Conservation (phyloP, 176 grass and related monocot genomes). For the Carex kokanica region DNA sequence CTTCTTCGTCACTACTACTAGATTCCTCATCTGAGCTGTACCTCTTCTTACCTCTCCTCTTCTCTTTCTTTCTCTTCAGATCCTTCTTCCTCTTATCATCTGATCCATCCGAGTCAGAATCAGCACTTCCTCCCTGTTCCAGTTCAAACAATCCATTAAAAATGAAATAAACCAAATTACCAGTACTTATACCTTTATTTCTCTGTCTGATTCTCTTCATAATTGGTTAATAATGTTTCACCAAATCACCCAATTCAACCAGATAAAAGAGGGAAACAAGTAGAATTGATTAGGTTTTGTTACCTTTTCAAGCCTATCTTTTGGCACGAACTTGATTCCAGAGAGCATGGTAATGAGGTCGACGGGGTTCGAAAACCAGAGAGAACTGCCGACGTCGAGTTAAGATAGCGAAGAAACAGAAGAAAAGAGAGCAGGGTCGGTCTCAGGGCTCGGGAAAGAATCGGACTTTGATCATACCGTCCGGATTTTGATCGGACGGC, state of each 20-base stretch:
- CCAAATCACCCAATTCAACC: background rate
- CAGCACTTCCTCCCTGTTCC: constrained; percentile 16
- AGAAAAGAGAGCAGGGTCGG: no score
- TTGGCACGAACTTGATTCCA: constrained; percentile 51
- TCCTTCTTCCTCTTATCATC: constrained; percentile 20
- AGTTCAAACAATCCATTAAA: background rate
- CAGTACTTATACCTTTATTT: background rate
- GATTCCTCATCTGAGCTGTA: constrained; percentile 36
- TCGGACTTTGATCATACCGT: no score
- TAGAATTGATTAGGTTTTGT: background rate
- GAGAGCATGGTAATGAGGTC: constrained; percentile 34
- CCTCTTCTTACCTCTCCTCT: constrained; percentile 34
- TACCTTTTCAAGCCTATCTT: constrained; percentile 34
- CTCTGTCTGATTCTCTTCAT: background rate
- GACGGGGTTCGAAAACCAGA: no score
- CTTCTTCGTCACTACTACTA: constrained; percentile 28
- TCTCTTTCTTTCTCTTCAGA: constrained; percentile 25
- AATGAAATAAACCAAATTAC: background rate
- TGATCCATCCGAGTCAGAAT: constrained; percentile 43
- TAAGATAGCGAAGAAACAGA: no score
- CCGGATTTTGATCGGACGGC: no score
- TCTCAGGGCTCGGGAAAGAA: no score
- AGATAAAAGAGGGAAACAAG: background rate
- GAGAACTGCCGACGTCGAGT: no score
- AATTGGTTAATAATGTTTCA: background rate